A percentile compares a stretch with the other conserved stretches of the same genome.
Conservation (phyloP, 208 protist species). For the Vickermania spadyakhi region DNA sequence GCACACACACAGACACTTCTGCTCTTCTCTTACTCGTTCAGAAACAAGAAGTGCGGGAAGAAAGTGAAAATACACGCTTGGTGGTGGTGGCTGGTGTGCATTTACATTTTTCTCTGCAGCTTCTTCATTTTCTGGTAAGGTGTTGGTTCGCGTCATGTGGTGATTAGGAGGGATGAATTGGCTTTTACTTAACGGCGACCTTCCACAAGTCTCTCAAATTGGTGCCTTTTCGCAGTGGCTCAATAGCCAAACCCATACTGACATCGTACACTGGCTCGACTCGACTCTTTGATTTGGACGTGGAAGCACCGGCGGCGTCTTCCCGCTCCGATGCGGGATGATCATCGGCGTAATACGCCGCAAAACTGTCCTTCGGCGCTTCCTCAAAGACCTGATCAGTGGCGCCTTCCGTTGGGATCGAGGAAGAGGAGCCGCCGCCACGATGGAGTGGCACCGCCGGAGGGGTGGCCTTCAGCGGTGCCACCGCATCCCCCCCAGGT, state of each 20-base stretch:
- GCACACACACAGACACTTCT: too few species aligned
- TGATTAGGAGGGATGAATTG: too few species aligned
- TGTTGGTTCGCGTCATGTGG: too few species aligned
- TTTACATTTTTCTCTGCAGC: too few species aligned
- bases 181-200: constrained; percentile 18
- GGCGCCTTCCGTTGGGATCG: background rate
- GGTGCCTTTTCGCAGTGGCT: constrained; percentile 76
- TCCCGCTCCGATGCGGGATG: constrained; percentile 32
- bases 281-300: constrained; percentile 20
- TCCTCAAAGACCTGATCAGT: constrained; percentile 63
- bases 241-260: constrained; percentile 84
- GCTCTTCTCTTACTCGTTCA: too few species aligned
- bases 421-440: background rate
- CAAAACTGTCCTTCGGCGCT: constrained; percentile 75
- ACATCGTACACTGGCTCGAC: constrained; percentile 63
- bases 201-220: constrained; percentile 82
- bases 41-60: too few species aligned
- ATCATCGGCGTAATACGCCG: constrained; percentile 89
- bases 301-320: constrained; percentile 12
- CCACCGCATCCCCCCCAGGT: background rate
- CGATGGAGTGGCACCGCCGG: background rate
- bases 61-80: too few species aligned
- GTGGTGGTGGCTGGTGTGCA: too few species aligned
- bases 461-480: background rate
- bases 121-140: too few species aligned